Conservation (phyloP, 2,329 filamentous ascomycete species). For the Aurifilum marmelostoma region DNA sequence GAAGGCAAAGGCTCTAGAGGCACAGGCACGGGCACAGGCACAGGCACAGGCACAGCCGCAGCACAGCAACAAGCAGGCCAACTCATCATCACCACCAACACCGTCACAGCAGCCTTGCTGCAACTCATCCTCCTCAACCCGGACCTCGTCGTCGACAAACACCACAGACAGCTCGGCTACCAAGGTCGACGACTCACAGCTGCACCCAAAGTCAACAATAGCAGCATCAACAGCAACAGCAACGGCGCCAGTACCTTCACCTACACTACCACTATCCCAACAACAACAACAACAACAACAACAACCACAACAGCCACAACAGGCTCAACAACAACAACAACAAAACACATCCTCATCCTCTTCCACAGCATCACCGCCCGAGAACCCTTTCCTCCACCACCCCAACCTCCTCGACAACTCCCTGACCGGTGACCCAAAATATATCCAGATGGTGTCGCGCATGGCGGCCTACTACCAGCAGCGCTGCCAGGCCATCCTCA, state of each 20-base stretch:
- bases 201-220: neutral
- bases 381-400: constrained; percentile 19
- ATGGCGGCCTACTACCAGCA: constrained; percentile 55
- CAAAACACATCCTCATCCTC: constrained; percentile 14
- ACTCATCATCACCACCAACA: neutral
- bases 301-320: neutral
- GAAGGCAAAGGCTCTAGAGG: constrained; percentile 10
- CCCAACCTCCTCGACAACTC: constrained; percentile 17
- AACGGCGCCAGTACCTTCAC: constrained; percentile 17
- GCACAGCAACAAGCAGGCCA: constrained; percentile 20
- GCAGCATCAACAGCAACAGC: constrained; percentile 3
- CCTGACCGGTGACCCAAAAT: constrained; percentile 42
- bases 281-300: neutral
- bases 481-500: constrained; percentile 50
- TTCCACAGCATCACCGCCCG: constrained; percentile 4
- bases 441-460: constrained; percentile 50
- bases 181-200: constrained; percentile 25
- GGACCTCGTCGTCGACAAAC: constrained; percentile 21
- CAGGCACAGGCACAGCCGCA: constrained; percentile 21
- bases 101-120: constrained; percentile 14
- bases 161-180: constrained; percentile 20
- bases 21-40: constrained; percentile 23
- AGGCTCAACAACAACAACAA: constrained; percentile 1
- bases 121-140: constrained; percentile 24
- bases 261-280: neutral